These are phyloP conservation scores for Rhizopus delemar DNA, from an alignment of 371 early-diverging fungal genomes.

Conservation along the genomic window DNA sequence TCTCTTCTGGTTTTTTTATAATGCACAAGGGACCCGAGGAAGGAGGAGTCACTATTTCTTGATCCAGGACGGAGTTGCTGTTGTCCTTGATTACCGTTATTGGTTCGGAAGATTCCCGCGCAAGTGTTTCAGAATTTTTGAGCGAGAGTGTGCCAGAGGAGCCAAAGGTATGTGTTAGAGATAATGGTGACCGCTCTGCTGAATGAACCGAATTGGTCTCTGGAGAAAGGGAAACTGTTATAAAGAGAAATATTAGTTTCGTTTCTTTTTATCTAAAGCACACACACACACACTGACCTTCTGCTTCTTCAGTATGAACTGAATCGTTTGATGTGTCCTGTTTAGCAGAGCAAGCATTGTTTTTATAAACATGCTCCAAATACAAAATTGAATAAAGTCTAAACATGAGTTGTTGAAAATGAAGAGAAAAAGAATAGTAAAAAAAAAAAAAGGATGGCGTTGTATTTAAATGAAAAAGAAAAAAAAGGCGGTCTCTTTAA, in stretches of 20 bases:
- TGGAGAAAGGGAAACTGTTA: no score
- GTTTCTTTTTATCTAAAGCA: no score
- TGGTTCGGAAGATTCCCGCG: neutral
- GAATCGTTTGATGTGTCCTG: no score
- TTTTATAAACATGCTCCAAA: neutral
- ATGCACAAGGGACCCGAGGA: neutral
- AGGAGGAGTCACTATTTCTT: neutral
- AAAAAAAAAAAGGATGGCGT: neutral
- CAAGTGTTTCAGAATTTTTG: slow-evolving; percentile 4
- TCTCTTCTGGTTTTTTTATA: neutral
- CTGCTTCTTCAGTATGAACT: no score
- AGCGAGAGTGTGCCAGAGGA: neutral
- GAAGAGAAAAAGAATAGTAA: neutral
- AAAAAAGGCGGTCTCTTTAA: neutral
- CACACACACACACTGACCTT: no score
- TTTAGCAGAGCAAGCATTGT: no score
- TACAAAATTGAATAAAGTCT: neutral
- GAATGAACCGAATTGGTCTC: no score
- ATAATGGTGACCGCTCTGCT: neutral
- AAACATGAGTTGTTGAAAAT: neutral
- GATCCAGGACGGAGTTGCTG: neutral
- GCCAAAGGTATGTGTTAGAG: neutral
- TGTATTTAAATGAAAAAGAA: neutral
- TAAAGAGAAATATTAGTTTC: no score
- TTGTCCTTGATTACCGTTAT: neutral